Evolutionary conservation across 495 filamentous ascomycete species (phyloP).

Genomic region (Annulohypoxylon stygium): DNA sequence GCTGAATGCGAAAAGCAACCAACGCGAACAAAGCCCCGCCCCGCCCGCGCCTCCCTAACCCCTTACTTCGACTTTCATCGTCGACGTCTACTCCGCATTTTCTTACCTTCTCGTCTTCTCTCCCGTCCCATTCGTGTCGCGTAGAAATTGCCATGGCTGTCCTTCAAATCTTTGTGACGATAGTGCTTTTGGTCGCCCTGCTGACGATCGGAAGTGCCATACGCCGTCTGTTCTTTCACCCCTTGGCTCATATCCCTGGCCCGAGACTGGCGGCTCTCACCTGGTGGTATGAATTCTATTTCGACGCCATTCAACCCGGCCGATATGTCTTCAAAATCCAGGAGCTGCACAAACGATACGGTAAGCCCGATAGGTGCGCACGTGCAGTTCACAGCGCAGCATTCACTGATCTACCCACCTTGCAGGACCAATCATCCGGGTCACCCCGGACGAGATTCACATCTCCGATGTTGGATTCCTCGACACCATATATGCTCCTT

Average conservation of each 20-base stretch:
- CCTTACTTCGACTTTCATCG: neutral
- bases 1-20: neutral
- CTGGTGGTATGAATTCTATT: constrained; percentile 63
- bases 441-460: constrained; percentile 57
- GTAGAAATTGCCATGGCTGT: constrained; percentile 43
- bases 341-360: constrained; percentile 64
- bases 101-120: constrained; percentile 36
- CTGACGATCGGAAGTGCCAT: constrained; percentile 32
- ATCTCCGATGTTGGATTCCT: constrained; percentile 53
- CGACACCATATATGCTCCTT: constrained; percentile 51
- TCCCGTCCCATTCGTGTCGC: constrained; percentile 38
- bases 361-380: constrained; percentile 47
- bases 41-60: no score
- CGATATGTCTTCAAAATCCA: constrained; percentile 58
- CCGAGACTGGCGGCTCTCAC: constrained; percentile 63
- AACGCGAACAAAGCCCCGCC: neutral
- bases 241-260: constrained; percentile 60
- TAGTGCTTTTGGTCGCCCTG: constrained; percentile 37
- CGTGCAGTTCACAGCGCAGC: constrained; percentile 3
- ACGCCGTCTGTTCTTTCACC: constrained; percentile 57
- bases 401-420: constrained; percentile 20
- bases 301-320: constrained; percentile 57
- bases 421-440: constrained; percentile 56
- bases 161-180: constrained; percentile 44
- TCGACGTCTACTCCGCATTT: neutral